Conservation (phyloP, 1,284 basidiomycete species). For the Sporisorium reilianum region DNA sequence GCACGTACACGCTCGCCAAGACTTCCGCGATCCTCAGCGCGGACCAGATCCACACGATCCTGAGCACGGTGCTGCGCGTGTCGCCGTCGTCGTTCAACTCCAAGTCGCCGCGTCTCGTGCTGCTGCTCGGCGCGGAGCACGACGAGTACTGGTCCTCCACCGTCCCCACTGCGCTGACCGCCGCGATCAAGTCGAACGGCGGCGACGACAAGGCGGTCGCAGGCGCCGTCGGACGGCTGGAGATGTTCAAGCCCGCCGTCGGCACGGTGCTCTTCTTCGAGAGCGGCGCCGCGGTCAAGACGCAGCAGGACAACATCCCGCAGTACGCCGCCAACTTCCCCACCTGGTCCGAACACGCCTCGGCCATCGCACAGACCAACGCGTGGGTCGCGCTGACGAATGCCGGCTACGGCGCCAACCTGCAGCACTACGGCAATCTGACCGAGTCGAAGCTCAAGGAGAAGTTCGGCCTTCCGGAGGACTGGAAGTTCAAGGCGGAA, state of each 20-base stretch:
- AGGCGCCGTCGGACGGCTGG: constrained; percentile 57
- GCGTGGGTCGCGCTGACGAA: constrained; percentile 71
- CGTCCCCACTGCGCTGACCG: constrained; percentile 60
- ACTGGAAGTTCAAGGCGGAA: constrained; percentile 71
- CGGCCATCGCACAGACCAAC: constrained; percentile 70
- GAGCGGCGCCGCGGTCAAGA: constrained; percentile 48
- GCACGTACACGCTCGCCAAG: constrained; percentile 71
- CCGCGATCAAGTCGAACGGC: constrained; percentile 17
- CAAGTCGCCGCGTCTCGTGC: constrained; percentile 71
- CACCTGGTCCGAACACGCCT: constrained; percentile 48
- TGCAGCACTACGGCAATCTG: constrained; percentile 69
- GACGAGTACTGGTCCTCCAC: constrained; percentile 70
- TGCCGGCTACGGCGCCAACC: constrained; percentile 71
- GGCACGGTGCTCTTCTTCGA: constrained; percentile 72
- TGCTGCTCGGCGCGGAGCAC: constrained; percentile 71
- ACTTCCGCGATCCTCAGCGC: constrained; percentile 68
- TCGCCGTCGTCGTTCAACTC: constrained; percentile 71
- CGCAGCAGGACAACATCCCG: constrained; percentile 69
- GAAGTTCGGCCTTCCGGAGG: constrained; percentile 68
- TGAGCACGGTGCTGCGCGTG: constrained; percentile 71
- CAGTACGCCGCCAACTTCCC: constrained; percentile 70
- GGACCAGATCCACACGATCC: constrained; percentile 69
- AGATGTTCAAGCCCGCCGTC: constrained; percentile 70
- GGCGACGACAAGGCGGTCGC: constrained; percentile 48
- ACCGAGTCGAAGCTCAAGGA: constrained; percentile 59